phyloP scores from a whole-genome alignment of 768 basidiomycete species.

The Psilocybe sp. region DNA sequence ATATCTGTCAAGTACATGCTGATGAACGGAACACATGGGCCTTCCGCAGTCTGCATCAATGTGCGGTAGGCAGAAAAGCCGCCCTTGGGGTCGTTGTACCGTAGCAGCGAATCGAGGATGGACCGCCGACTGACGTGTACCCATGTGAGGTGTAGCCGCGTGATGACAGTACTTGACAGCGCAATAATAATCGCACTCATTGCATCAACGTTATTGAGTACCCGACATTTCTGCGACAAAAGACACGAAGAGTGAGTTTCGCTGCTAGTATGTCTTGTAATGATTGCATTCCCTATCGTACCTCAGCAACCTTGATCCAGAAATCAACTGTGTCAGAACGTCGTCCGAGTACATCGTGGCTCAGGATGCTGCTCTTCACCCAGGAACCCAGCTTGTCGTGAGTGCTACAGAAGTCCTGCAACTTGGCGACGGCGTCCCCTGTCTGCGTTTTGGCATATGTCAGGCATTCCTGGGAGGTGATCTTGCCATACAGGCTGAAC shows the following conservation, averaged over 20 bases:
- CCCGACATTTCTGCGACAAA: conserved; percentile 55
- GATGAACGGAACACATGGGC: conserved; percentile 68
- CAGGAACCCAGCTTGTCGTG: conserved; percentile 64
- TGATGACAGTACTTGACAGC: conserved; percentile 56
- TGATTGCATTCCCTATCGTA: conserved; percentile 25
- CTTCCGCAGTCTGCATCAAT: conserved; percentile 44
- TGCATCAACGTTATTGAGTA: conserved; percentile 63
- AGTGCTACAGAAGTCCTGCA: conserved; percentile 53
- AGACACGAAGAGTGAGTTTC: not conserved
- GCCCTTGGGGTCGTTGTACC: conserved; percentile 57
- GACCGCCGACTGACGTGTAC: conserved; percentile 54
- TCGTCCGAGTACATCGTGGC: conserved; percentile 45
- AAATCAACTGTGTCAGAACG: conserved; percentile 61
- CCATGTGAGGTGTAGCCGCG: conserved; percentile 62
- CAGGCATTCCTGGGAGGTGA: conserved; percentile 75
- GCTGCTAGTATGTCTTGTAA: not conserved
- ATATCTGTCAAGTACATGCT: conserved; percentile 62
- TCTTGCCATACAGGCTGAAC: conserved; percentile 62
- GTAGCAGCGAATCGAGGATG: conserved; percentile 47
- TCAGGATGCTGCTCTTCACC: conserved; percentile 65
- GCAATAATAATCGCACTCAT: conserved; percentile 66
- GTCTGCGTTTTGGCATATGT: conserved; percentile 47
- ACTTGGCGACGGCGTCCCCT: conserved; percentile 35
- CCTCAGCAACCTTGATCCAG: conserved; percentile 81
- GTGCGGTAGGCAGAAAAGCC: conserved; percentile 56